Base-by-base conservation (phyloP, 805 yeast species). In the Tetrapisispora pingtungensis region DNA sequence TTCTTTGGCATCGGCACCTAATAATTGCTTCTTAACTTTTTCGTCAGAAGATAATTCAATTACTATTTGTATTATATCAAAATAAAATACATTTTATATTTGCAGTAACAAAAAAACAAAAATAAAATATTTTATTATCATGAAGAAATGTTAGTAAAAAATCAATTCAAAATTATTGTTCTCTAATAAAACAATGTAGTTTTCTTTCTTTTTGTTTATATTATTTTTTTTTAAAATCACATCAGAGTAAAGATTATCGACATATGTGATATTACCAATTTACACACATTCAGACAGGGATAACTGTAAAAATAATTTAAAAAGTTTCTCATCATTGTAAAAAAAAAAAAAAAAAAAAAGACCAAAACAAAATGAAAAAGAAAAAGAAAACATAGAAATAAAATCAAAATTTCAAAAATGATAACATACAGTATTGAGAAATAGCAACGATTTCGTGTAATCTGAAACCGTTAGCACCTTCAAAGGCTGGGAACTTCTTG, bases 401-500 rank as follows among this genome's bases (percentile, higher is more conserved):
- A 14, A 28, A 28, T 8, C 7, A 26, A 26, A 26, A 26, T 26
- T 26, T 26, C 10, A 26, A 12, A 35, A 28, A 40, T 28, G 22
- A 24, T 15, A 47, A 53, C 61, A 56, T 57, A 57, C 61, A 46
- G 71, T 82, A 79, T 63, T 72, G 61, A 51, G 71, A 54, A 57
- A 82, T 65, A 50, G 94, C 89, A 55, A 78, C 68, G 45, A 68
- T 70, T 74, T 84, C 90, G 53, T 75, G 72, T 61, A 84, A 70
- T 65, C 81, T 81, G 74, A 71, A 78, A 50, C 89, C 89, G 62
- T 82, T 76, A 58, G 83, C 80, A 48, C 84, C 88, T 63, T 75
- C 55, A 55, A 81, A 81, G 50, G 85, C 78, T 66, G 94, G 93
- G 51, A 70, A 67, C 66, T 74, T 77, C 46, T 64, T 69, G 61